Evolutionary conservation across 1,284 basidiomycete species (phyloP).

Genomic region (Inonotus obliquus): DNA sequence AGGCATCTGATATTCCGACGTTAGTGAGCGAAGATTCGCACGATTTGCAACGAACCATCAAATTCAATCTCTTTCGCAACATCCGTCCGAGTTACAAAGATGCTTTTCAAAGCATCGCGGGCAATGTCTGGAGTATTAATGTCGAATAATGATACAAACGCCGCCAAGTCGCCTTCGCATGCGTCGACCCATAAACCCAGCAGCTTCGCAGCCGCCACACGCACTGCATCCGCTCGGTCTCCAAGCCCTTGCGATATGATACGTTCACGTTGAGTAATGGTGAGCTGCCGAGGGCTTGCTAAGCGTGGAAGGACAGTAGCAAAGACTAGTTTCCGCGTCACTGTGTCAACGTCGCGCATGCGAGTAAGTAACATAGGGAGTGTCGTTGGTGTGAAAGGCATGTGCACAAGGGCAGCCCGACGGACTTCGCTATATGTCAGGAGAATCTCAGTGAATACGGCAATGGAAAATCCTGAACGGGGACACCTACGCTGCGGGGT

Average conservation of each 20-base stretch:
- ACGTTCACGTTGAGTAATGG: conserved; percentile 73
- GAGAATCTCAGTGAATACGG: neutral
- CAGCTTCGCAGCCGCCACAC: conserved; percentile 74
- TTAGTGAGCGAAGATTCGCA: neutral
- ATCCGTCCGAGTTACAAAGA: conserved; percentile 59
- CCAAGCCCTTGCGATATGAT: conserved; percentile 81
- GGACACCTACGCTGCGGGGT: conserved; percentile 15
- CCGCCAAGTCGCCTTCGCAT: conserved; percentile 33
- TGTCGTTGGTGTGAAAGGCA: conserved; percentile 62
- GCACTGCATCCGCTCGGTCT: conserved; percentile 80
- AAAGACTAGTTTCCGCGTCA: conserved; percentile 82
- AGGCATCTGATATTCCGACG: conserved; percentile 47
- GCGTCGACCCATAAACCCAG: conserved; percentile 71
- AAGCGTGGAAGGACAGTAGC: conserved; percentile 53
- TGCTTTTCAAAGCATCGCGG: conserved; percentile 61
- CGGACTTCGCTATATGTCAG: conserved; percentile 14
- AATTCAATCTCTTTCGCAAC: conserved; percentile 68
- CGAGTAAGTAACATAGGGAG: conserved; percentile 73
- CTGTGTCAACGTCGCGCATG: conserved; percentile 81
- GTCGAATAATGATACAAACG: conserved; percentile 64
- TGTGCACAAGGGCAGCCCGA: conserved; percentile 53
- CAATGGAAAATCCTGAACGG: neutral
- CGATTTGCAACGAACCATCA: conserved; percentile 45
- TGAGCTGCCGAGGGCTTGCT: conserved; percentile 64
- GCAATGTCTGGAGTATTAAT: conserved; percentile 45